Percentiles rank a stretch among this genome's conserved stretches.
These are phyloP conservation scores for Ophiostoma sp. DNA, from an alignment of 2,329 filamentous ascomycete species.

Conservation along the genomic window DNA sequence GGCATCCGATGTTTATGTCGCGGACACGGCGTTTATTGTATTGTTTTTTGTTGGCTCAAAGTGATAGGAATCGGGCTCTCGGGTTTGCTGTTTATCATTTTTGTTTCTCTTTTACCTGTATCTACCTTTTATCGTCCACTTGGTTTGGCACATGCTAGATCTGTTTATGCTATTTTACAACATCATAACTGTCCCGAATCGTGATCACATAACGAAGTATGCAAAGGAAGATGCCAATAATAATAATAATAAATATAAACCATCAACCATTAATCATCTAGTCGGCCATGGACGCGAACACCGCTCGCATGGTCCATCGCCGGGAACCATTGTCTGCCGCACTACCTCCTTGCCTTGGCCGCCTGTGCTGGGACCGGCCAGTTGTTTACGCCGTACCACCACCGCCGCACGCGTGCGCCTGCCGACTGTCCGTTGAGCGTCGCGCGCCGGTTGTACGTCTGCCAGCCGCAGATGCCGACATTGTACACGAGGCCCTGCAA, in stretches of 20 bases:
- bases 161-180: no score
- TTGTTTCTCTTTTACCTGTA: background rate
- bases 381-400: constrained; percentile 18
- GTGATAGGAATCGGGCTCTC: constrained; percentile 7
- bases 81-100: background rate
- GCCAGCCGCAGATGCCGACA: constrained; percentile 78
- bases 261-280: background rate
- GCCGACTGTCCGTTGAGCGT: constrained; percentile 69
- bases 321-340: background rate
- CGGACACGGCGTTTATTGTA: background rate
- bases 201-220: no score
- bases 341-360: background rate
- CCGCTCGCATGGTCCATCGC: background rate
- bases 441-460: constrained; percentile 77
- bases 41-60: background rate
- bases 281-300: background rate
- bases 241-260: no score
- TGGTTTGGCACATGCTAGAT: no score
- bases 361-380: constrained; percentile 10
- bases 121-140: background rate
- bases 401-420: constrained; percentile 67
- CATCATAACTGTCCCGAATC: no score
- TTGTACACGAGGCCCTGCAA: constrained; percentile 88
- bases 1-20: background rate
- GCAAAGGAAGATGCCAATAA: no score